phyloP scores from a whole-genome alignment of 2,329 filamentous ascomycete genomes.

The Knoxdaviesia capensis region DNA sequence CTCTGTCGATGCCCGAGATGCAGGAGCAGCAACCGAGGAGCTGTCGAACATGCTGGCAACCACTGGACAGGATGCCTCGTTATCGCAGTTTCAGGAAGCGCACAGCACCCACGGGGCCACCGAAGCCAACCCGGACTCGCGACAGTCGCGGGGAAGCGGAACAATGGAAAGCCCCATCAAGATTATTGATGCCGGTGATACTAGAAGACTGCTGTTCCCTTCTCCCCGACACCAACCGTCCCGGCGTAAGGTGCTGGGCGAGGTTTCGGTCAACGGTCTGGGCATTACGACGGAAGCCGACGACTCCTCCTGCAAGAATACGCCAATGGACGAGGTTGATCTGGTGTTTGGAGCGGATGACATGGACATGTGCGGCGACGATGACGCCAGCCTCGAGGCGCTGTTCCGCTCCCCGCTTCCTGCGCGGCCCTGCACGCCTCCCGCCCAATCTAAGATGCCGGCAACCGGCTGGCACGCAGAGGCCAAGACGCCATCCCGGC shows the following conservation, averaged over 20 bases:
- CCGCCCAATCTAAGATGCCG: conserved; percentile 20
- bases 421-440: conserved; percentile 28
- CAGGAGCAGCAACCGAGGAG: not conserved
- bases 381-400: conserved; percentile 25
- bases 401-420: conserved; percentile 42
- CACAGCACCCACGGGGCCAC: not conserved
- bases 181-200: conserved; percentile 24
- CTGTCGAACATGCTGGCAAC: not conserved
- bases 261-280: conserved; percentile 32
- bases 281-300: conserved; percentile 18
- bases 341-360: conserved; percentile 13
- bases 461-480: conserved; percentile 18
- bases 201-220: conserved; percentile 55
- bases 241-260: conserved; percentile 35
- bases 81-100: not conserved
- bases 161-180: no score
- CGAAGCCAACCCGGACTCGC: not conserved
- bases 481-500: conserved; percentile 44
- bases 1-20: not conserved
- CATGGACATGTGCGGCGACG: conserved; percentile 27
- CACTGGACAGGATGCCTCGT: not conserved
- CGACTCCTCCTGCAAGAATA: not conserved
- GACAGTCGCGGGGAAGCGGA: not conserved
- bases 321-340: conserved; percentile 12
- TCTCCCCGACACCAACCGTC: conserved; percentile 49